A percentile compares a stretch with the other conserved stretches of the same genome.
Evolutionary conservation across 2,329 filamentous ascomycete species (phyloP).

Genomic region (Teratosphaeria pseudoeucalypti): DNA sequence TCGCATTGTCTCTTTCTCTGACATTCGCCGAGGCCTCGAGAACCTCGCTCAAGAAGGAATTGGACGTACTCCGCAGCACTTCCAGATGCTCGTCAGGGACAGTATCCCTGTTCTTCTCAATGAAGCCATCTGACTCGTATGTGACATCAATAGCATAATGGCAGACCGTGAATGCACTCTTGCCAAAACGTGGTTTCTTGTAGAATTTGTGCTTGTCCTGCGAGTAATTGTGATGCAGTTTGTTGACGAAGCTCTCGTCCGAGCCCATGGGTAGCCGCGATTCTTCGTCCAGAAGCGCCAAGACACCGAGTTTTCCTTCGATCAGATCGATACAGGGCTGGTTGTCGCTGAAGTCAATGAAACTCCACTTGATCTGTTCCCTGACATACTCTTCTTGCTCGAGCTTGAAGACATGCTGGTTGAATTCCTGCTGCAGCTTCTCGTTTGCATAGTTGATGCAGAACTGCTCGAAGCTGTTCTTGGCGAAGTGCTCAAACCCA

Average conservation of each 20-base stretch:
- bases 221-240: constrained; percentile 88
- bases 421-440: constrained; percentile 98
- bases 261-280: constrained; percentile 94
- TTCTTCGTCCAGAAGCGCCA: constrained; percentile 90
- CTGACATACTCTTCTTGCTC: constrained; percentile 96
- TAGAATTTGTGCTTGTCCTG: constrained; percentile 90
- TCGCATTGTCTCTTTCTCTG: constrained; percentile 71
- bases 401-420: constrained; percentile 97
- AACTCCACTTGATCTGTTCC: constrained; percentile 97
- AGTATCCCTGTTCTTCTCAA: constrained; percentile 98
- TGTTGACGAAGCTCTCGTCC: constrained; percentile 92
- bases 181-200: constrained; percentile 96
- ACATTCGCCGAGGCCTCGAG: constrained; percentile 76
- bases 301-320: constrained; percentile 87
- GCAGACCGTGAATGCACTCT: constrained; percentile 94
- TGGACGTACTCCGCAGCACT: constrained; percentile 72
- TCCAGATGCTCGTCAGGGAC: constrained; percentile 98
- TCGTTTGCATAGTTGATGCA: constrained; percentile 99
- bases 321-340: constrained; percentile 98
- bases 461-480: constrained; percentile 99
- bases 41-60: constrained; percentile 74
- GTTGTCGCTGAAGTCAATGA: constrained; percentile 98
- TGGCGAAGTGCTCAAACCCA: constrained; percentile 97
- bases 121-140: constrained; percentile 97
- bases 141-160: constrained; percentile 98